Percentiles rank a stretch among this genome's conserved stretches.
phyloP scores from a whole-genome alignment of 2,329 filamentous ascomycete genomes.

The Aspergillus sp. region DNA sequence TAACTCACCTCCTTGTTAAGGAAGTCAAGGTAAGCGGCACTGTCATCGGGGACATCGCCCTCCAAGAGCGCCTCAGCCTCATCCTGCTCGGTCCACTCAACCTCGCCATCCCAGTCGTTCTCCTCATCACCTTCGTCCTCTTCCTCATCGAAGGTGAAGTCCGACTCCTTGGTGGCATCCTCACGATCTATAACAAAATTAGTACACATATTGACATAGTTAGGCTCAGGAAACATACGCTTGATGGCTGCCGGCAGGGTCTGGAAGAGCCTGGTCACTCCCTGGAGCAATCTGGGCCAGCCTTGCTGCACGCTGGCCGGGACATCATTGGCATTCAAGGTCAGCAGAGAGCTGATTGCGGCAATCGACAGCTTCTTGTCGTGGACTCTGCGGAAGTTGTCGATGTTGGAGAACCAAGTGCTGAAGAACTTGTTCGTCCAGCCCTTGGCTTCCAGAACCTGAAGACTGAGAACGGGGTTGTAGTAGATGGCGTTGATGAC shows the following conservation, averaged over 20 bases:
- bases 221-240: slow-evolving; percentile 56
- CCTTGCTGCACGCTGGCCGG: slow-evolving; percentile 91
- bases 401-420: slow-evolving; percentile 95
- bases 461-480: slow-evolving; percentile 81
- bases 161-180: slow-evolving; percentile 86
- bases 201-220: slow-evolving; percentile 25
- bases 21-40: slow-evolving; percentile 92
- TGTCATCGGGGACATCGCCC: slow-evolving; percentile 79
- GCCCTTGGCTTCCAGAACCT: slow-evolving; percentile 82
- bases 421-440: slow-evolving; percentile 99
- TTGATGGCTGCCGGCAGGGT: slow-evolving; percentile 84
- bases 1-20: slow-evolving; percentile 77
- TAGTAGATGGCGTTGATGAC: slow-evolving; percentile 98
- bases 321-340: slow-evolving; percentile 75
- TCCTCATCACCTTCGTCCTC: slow-evolving; percentile 74
- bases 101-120: slow-evolving; percentile 77
- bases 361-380: slow-evolving; percentile 99
- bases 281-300: slow-evolving; percentile 88
- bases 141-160: slow-evolving; percentile 75
- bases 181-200: slow-evolving; percentile 66
- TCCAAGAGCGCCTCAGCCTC: slow-evolving; percentile 63
- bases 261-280: slow-evolving; percentile 87
- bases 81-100: slow-evolving; percentile 66
- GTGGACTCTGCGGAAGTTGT: slow-evolving; percentile 88
- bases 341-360: slow-evolving; percentile 83